phyloP scores from a whole-genome alignment of 306 rosid genomes.

The Crotalaria pallida region DNA sequence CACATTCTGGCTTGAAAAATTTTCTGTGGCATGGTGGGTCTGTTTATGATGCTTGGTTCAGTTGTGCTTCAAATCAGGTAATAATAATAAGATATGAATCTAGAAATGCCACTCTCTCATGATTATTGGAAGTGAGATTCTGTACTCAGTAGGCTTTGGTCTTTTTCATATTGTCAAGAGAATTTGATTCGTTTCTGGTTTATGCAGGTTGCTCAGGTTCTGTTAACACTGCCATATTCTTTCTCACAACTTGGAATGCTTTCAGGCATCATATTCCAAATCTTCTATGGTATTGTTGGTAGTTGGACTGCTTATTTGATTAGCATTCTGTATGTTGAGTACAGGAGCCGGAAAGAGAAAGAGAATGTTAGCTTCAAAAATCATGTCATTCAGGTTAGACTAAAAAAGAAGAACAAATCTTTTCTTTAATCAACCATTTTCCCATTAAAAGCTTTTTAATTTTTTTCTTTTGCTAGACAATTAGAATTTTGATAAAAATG shows the following conservation, averaged over 20 bases:
- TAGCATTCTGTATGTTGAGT: constrained; percentile 84
- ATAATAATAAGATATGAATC: not conserved
- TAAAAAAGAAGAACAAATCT: not conserved
- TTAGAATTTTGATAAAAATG: not conserved
- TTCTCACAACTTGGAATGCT: constrained; percentile 85
- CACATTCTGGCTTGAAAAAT: constrained; percentile 42
- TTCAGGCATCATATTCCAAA: constrained; percentile 73
- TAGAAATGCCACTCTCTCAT: not conserved
- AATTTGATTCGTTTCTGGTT: not conserved
- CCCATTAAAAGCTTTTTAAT: not conserved
- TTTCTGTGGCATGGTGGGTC: constrained; percentile 96
- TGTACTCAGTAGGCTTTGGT: not conserved
- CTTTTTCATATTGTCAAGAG: not conserved
- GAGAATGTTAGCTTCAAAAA: constrained; percentile 92
- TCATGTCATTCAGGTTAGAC: constrained; percentile 89
- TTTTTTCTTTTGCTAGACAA: too few relatives aligned
- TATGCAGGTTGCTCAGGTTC: constrained; percentile 90
- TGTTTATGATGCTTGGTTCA: constrained; percentile 94
- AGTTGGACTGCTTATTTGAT: constrained; percentile 98
- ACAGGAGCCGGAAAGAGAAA: constrained; percentile 74
- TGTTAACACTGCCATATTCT: constrained; percentile 82
- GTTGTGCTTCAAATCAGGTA: constrained; percentile 97
- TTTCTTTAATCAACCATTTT: not conserved
- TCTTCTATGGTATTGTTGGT: constrained; percentile 84
- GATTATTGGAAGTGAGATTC: constrained; percentile 7